Base-by-base conservation (phyloP, 495 filamentous ascomycete species). In the Trichoderma parareesei region DNA sequence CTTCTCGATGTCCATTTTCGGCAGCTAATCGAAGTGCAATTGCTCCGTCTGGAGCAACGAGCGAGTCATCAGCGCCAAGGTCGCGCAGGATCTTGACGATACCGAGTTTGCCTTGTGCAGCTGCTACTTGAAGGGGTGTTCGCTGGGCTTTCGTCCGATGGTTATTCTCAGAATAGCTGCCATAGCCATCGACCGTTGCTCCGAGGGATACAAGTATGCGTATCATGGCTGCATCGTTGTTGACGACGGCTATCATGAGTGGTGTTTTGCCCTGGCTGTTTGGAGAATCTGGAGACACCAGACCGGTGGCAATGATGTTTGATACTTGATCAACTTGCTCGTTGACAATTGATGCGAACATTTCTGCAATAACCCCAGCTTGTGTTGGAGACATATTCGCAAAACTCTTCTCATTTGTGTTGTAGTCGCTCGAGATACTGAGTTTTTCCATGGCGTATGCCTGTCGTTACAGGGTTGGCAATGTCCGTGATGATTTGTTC, bases 91-190 rank as follows among this genome's bases (percentile, higher is more conserved):
- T 33, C 59, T 66, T 68, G 16, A 68, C 72, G 4, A 76, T 57
- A 9, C 67, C 66, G 1, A 75, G 55, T 3, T 71, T 69, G 10
- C 73, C 73, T 8, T 37, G 13, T 43, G 38, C 63, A 10, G 72
- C 70, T 2, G 74, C 73, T 0, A 68, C 61, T 69, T 72, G 73
- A 7, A 75, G 64, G 14, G 78, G 71, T 13, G 73, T 78, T 46
- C 78, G 73, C 46, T 40, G 37, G 3, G 13, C 27, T 5, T 9
- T 40, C 0, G 35, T 6, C 4, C 5, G 16, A 7, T 49, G 46
- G n/a, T 18, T 18, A 18, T 49, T 6, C 18, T 49, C 16, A 0
- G 3, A 27, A 13, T 60, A n/a, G 1, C 1, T 4, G 6, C 71
- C 71, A 60, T 48, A 71, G 8, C 43, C 49, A 66, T 75, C 65